A percentile compares a stretch with the other conserved stretches of the same genome.
Conservation (phyloP, 192 early-diverging fungal species). For the Lunasporangiospora selenospora region DNA sequence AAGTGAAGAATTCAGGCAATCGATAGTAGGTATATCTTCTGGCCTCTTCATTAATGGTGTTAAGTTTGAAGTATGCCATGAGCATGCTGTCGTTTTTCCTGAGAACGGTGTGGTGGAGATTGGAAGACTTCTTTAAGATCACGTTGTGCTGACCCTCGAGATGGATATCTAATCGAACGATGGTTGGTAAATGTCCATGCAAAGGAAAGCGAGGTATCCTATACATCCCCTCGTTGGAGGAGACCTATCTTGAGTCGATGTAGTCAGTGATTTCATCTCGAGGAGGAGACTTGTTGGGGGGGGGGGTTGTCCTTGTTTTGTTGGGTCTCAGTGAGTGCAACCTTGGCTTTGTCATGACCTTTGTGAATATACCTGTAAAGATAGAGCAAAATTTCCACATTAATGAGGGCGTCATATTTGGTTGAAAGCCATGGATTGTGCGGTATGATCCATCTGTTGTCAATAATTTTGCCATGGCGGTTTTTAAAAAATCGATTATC, state of each 20-base stretch:
- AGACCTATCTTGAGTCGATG: conserved; percentile 27
- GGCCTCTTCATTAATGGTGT: background rate
- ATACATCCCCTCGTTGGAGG: conserved; percentile 35
- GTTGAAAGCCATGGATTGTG: conserved; percentile 25
- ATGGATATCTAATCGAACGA: conserved; percentile 20
- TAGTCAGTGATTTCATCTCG: background rate
- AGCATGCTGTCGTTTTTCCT: background rate
- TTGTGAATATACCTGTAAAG: conserved; percentile 35
- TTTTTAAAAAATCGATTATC: background rate
- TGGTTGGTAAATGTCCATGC: conserved; percentile 27
- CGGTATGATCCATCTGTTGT: conserved; percentile 26
- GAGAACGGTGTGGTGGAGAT: background rate
- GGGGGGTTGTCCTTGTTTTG: background rate
- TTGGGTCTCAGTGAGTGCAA: background rate
- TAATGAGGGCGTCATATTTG: conserved; percentile 37
- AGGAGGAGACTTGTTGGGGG: background rate
- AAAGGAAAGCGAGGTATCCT: conserved; percentile 34
- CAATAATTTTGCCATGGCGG: conserved; percentile 1
- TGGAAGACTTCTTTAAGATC: background rate
- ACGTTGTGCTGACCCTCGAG: background rate
- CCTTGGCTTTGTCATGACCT: conserved; percentile 23
- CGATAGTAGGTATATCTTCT: background rate
- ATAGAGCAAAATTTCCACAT: conserved; percentile 39
- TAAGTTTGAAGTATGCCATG: background rate
- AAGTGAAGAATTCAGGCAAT: background rate